Conservation (phyloP, 2,329 filamentous ascomycete species). For the Aspergillus piperis region DNA sequence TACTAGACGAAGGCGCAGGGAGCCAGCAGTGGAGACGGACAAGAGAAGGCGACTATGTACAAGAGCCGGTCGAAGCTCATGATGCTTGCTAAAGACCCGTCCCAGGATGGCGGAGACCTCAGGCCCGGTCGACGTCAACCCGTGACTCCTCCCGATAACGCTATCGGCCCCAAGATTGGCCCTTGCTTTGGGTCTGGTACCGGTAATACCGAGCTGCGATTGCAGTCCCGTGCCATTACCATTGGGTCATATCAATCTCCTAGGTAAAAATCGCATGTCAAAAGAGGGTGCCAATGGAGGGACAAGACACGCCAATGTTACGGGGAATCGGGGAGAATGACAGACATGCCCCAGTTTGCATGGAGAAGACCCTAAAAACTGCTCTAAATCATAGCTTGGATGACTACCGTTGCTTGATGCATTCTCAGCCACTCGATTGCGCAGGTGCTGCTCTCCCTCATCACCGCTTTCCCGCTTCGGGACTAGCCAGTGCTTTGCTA, state of each 20-base stretch:
- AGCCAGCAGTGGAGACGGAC: neutral
- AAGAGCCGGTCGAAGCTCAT: conserved; percentile 1
- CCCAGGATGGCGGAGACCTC: neutral
- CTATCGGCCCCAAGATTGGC: neutral
- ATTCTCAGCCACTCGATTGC: conserved; percentile 18
- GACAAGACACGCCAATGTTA: neutral
- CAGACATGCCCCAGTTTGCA: neutral
- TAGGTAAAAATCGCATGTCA: neutral
- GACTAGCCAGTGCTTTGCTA: neutral
- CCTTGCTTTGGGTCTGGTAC: neutral
- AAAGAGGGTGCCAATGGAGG: neutral
- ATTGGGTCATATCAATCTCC: neutral
- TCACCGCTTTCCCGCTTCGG: conserved; percentile 3
- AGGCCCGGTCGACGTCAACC: conserved; percentile 2
- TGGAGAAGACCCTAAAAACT: neutral
- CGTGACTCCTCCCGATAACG: conserved; percentile 9
- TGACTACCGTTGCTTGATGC: neutral
- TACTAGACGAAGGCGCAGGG: neutral
- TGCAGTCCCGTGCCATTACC: neutral
- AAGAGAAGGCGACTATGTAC: neutral
- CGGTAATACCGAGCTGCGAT: neutral
- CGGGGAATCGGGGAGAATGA: neutral
- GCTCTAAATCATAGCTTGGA: conserved; percentile 1
- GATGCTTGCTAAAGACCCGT: neutral
- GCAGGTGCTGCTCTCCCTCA: conserved; percentile 15